Percentiles rank a stretch among this genome's conserved stretches.
Conservation (phyloP, 2,329 filamentous ascomycete species). For the Fusarium beomiforme region DNA sequence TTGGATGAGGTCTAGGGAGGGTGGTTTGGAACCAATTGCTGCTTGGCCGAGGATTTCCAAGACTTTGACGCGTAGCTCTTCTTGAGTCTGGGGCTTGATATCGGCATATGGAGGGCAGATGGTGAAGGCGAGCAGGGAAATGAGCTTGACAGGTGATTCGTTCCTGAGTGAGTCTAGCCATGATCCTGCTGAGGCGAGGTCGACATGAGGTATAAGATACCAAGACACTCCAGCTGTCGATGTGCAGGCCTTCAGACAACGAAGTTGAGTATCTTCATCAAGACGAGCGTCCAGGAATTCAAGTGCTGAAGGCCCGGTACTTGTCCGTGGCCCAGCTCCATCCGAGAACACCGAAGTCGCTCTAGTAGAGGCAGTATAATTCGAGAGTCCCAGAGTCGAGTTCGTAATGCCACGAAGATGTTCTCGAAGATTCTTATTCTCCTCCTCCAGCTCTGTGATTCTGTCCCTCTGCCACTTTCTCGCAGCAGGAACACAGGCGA, state of each 20-base stretch:
- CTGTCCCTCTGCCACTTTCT: slow-evolving; percentile 27
- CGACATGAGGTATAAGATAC: slow-evolving; percentile 1
- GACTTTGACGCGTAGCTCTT: slow-evolving; percentile 5
- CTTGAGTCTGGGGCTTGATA: slow-evolving; percentile 1
- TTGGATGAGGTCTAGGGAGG: slow-evolving; percentile 23
- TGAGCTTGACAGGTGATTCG: slow-evolving; percentile 6
- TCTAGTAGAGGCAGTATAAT: slow-evolving; percentile 7
- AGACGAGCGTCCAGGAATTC: slow-evolving; percentile 13
- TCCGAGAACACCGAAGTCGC: slow-evolving; percentile 19
- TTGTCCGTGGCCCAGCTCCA: not conserved
- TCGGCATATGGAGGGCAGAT: not conserved
- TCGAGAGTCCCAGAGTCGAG: not conserved
- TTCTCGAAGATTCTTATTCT: slow-evolving; percentile 19
- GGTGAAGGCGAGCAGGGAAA: slow-evolving; percentile 9
- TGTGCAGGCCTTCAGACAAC: not conserved
- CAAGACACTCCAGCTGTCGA: not conserved
- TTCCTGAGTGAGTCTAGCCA: slow-evolving; percentile 7
- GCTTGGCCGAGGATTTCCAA: slow-evolving; percentile 17
- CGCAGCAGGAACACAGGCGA: slow-evolving; percentile 20
- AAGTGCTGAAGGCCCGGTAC: not conserved
- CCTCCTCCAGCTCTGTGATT: slow-evolving; percentile 19
- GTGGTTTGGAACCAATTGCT: slow-evolving; percentile 5
- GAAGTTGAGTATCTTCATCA: slow-evolving; percentile 7
- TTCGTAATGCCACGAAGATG: not conserved
- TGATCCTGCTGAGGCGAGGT: not conserved